A percentile compares a stretch with the other conserved stretches of the same genome.
Conservation (phyloP, 768 basidiomycete genomes). For the Trametes cingulata region DNA sequence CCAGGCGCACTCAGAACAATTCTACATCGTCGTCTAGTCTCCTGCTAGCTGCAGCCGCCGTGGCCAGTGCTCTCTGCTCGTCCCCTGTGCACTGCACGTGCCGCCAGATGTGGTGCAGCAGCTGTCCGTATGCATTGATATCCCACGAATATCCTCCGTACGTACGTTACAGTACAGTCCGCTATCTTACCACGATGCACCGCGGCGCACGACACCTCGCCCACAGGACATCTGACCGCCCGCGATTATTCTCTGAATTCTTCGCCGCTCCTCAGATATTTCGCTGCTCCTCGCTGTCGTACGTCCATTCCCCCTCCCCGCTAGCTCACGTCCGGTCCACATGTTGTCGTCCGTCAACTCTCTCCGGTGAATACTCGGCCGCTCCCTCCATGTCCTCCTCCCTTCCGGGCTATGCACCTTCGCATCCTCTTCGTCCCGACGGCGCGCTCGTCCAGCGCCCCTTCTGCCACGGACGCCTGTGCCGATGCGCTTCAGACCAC, state of each 20-base stretch:
- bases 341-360: background rate
- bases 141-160: conserved; percentile 1
- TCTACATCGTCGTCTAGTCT: background rate
- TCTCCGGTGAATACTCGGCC: conserved; percentile 4
- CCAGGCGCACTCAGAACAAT: background rate
- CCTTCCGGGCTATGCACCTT: background rate
- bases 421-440: background rate
- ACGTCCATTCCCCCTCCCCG: background rate
- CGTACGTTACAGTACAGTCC: background rate
- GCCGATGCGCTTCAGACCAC: background rate
- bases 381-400: background rate
- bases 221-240: conserved; percentile 6
- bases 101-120: too few species aligned
- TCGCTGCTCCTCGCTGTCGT: background rate
- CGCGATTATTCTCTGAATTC: background rate
- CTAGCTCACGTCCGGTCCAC: conserved; percentile 1
- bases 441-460: background rate
- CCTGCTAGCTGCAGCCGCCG: background rate
- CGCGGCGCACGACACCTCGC: too few species aligned
- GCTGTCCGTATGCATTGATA: background rate
- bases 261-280: background rate
- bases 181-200: background rate
- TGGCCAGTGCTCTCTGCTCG: too few species aligned
- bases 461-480: background rate
- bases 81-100: too few species aligned